phyloP scores from a whole-genome alignment of 768 basidiomycete genomes.

The Termitomyces sp. region DNA sequence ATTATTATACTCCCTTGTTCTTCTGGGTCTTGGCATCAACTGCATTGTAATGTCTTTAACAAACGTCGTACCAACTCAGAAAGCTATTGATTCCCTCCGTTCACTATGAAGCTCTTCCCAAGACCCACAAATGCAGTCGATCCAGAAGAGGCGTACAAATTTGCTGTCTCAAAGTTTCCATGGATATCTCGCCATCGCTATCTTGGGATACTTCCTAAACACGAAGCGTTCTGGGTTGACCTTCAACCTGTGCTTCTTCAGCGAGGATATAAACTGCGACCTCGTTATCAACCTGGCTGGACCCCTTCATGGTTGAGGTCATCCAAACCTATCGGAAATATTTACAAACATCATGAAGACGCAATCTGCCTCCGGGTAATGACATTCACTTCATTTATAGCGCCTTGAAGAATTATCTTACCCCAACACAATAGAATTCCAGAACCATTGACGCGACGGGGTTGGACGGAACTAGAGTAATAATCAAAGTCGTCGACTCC shows the following conservation, averaged over 20 bases:
- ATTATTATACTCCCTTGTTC: too few species aligned
- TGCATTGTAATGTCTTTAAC: neutral
- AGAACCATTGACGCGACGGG: neutral
- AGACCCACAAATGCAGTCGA: neutral
- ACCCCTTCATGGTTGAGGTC: conserved; percentile 5
- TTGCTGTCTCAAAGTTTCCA: neutral
- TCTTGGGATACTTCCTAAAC: neutral
- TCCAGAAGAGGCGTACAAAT: neutral
- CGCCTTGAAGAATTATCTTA: neutral
- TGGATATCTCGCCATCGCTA: neutral
- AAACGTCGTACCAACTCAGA: neutral
- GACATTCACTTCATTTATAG: neutral
- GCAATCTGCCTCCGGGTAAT: neutral
- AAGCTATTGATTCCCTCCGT: neutral
- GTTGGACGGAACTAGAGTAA: neutral
- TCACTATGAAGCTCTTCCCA: neutral
- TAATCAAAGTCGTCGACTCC: neutral
- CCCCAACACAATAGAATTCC: neutral
- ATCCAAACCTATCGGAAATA: neutral
- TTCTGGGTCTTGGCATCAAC: too few species aligned
- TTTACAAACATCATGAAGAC: neutral
- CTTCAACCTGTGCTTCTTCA: conserved; percentile 1
- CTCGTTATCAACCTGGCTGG: conserved; percentile 3
- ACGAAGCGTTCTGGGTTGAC: neutral
- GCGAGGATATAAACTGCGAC: conserved; percentile 4